phyloP scores from a whole-genome alignment of 306 rosid species.

The Begonia masoniana region DNA sequence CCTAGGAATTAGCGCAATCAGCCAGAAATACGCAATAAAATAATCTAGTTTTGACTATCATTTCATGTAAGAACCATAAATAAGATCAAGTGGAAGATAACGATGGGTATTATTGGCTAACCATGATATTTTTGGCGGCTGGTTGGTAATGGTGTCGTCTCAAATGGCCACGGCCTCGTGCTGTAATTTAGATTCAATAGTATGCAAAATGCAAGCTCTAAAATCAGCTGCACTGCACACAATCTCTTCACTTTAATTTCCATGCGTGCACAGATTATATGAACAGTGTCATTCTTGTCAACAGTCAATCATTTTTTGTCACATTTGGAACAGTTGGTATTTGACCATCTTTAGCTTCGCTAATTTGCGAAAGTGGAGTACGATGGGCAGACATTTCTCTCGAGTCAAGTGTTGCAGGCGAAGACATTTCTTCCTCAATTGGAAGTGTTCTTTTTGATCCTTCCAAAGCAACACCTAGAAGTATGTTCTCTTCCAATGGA shows the following conservation, averaged over 20 bases:
- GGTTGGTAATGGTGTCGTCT: too few species aligned
- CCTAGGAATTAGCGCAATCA: too few species aligned
- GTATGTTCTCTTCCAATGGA: slow-evolving; percentile 70
- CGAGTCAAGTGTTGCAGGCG: slow-evolving; percentile 30
- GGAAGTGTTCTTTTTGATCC: slow-evolving; percentile 95
- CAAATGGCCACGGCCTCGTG: too few species aligned
- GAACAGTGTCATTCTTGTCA: slow-evolving; percentile 14
- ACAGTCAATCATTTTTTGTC: slow-evolving; percentile 27
- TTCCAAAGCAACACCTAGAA: slow-evolving; percentile 91
- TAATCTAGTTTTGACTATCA: too few species aligned
- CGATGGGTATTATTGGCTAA: too few species aligned
- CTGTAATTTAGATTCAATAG: slow-evolving; percentile 12
- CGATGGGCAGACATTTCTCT: slow-evolving; percentile 43
- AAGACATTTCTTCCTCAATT: slow-evolving; percentile 51
- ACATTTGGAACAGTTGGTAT: slow-evolving; percentile 28
- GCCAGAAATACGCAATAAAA: too few species aligned
- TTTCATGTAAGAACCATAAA: too few species aligned
- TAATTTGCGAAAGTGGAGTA: slow-evolving; percentile 10
- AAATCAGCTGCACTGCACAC: slow-evolving; percentile 38
- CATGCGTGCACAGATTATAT: slow-evolving; percentile 8
- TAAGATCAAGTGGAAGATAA: too few species aligned
- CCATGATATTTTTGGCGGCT: too few species aligned
- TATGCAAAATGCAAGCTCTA: slow-evolving; percentile 44
- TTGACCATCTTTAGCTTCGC: slow-evolving; percentile 53
- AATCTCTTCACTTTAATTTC: slow-evolving; percentile 11